phyloP scores from a whole-genome alignment of 768 basidiomycete species.

The Pleurotus tuoliensis region DNA sequence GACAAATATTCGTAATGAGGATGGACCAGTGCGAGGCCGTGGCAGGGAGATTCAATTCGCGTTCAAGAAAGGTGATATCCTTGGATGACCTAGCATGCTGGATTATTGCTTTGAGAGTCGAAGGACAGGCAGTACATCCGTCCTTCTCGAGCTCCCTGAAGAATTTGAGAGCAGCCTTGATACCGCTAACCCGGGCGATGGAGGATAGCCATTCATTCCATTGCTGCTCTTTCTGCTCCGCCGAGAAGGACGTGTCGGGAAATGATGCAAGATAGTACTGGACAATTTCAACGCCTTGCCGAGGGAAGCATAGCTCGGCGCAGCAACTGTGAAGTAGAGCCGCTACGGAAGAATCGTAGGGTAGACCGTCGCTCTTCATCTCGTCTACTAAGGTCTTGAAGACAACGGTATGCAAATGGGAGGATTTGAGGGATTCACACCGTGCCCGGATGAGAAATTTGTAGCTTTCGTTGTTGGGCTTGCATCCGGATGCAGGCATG shows the following conservation, averaged over 20 bases:
- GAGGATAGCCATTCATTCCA: constrained; percentile 15
- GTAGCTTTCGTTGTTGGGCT: constrained; percentile 33
- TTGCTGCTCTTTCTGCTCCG: constrained; percentile 1
- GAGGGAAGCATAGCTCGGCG: constrained; percentile 30
- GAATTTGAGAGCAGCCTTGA: constrained; percentile 28
- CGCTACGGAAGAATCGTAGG: constrained; percentile 39
- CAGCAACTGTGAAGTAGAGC: constrained; percentile 40
- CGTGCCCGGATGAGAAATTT: constrained; percentile 38
- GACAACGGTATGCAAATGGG: constrained; percentile 25
- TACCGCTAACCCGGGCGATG: constrained; percentile 22
- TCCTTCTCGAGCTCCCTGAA: constrained; percentile 28
- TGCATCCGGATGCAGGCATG: constrained; percentile 34
- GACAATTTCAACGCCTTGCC: constrained; percentile 34
- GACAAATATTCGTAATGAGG: constrained; percentile 49
- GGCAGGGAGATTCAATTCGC: constrained; percentile 35
- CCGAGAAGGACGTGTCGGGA: constrained; percentile 9
- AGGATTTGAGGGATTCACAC: constrained; percentile 21
- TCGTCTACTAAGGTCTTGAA: constrained; percentile 41
- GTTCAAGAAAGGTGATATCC: constrained; percentile 40
- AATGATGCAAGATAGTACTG: constrained; percentile 31
- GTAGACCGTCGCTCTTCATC: constrained; percentile 40
- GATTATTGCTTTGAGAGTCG: constrained; percentile 38
- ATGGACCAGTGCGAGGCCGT: constrained; percentile 48
- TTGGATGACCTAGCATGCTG: constrained; percentile 32
- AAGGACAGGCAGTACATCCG: constrained; percentile 25